Percentiles rank a stretch among this genome's conserved stretches.
These are phyloP conservation scores for Calycina herbarum DNA, from an alignment of 2,329 filamentous ascomycete species.

Conservation along the genomic window DNA sequence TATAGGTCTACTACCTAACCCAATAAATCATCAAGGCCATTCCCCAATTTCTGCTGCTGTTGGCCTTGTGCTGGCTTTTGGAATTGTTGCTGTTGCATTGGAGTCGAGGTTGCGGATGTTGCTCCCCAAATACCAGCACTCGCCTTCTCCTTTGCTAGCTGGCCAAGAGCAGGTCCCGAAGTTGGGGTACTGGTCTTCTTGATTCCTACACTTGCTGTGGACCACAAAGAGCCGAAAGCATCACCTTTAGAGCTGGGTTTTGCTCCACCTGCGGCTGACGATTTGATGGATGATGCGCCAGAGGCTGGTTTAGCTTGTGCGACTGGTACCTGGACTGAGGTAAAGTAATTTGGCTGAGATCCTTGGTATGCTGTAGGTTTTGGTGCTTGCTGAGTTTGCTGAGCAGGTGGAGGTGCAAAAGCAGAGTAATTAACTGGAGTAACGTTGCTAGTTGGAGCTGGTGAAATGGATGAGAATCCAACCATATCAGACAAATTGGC, in stretches of 20 bases:
- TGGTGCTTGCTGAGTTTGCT: constrained; percentile 40
- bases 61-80: constrained; percentile 29
- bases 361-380: constrained; percentile 67
- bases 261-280: constrained; percentile 44
- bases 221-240: constrained; percentile 87
- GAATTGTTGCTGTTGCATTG: constrained; percentile 21
- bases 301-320: constrained; percentile 37
- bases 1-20: constrained; percentile 36
- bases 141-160: constrained; percentile 97
- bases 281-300: constrained; percentile 44
- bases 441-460: constrained; percentile 56
- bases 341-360: constrained; percentile 90
- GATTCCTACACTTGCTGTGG: constrained; percentile 64
- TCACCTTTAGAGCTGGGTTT: constrained; percentile 69
- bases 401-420: constrained; percentile 51
- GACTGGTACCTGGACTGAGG: constrained; percentile 63
- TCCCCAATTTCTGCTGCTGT: constrained; percentile 40
- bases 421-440: constrained; percentile 63
- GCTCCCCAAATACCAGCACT: constrained; percentile 92
- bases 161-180: constrained; percentile 78
- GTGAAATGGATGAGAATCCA: constrained; percentile 78
- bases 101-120: constrained; percentile 45
- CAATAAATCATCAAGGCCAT: constrained; percentile 46
- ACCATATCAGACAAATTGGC: constrained; percentile 79
- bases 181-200: constrained; percentile 68